Conservation (phyloP, 2,329 filamentous ascomycete genomes). For the Cercospora sojina region DNA sequence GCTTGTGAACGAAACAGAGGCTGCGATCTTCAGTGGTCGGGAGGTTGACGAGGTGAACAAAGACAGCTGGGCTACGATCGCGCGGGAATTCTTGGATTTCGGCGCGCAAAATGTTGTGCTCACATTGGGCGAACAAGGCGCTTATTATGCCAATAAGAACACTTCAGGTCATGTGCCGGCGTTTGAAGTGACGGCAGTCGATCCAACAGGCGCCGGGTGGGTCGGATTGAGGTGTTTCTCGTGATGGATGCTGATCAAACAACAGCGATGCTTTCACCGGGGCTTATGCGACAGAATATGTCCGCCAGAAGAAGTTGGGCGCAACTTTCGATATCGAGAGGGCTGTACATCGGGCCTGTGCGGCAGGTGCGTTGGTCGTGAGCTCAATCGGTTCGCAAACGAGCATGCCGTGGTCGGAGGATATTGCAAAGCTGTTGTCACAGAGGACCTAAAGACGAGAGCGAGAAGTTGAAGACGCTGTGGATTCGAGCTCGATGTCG, state of each 20-base stretch:
- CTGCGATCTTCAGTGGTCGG: background rate
- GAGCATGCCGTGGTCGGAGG: background rate
- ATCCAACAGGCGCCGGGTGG: background rate
- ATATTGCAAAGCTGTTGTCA: background rate
- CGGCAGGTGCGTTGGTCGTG: background rate
- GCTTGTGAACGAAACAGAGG: background rate
- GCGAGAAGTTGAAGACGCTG: no score
- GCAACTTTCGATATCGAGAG: background rate
- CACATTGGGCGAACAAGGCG: background rate
- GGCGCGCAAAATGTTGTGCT: background rate
- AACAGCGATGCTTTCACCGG: background rate
- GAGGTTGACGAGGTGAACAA: background rate
- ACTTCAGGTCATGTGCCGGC: background rate
- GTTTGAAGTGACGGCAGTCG: background rate
- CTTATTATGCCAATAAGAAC: background rate
- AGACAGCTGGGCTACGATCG: background rate
- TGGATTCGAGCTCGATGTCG: no score
- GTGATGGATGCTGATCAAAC: background rate
- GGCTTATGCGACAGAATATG: background rate
- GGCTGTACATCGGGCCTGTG: background rate
- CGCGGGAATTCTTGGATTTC: background rate
- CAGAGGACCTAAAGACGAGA: background rate
- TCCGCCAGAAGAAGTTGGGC: background rate
- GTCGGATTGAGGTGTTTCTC: no score
- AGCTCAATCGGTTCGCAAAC: background rate